phyloP scores from a whole-genome alignment of 2,329 filamentous ascomycete species.

The Exophiala calicioides region DNA sequence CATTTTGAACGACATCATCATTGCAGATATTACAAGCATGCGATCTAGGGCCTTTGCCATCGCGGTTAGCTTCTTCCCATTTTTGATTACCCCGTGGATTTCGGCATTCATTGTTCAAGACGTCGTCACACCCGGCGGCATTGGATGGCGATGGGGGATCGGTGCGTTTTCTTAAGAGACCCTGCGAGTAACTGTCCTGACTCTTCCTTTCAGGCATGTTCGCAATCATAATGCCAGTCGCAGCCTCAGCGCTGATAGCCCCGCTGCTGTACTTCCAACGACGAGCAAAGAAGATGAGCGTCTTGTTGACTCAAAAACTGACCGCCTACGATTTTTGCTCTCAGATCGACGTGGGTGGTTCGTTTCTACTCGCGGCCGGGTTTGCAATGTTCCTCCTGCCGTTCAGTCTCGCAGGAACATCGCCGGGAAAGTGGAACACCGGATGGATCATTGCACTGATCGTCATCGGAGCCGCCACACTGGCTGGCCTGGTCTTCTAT shows the following conservation, averaged over 20 bases:
- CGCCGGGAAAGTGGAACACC: constrained; percentile 46
- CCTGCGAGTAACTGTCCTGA: no score
- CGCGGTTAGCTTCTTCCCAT: constrained; percentile 42
- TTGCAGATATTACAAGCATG: constrained; percentile 46
- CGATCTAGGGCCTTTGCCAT: constrained; percentile 44
- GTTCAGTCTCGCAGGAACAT: constrained; percentile 48
- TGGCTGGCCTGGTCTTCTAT: constrained; percentile 51
- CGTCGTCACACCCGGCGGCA: constrained; percentile 37
- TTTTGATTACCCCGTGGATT: constrained; percentile 45
- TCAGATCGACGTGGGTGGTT: constrained; percentile 43
- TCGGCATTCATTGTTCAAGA: constrained; percentile 45
- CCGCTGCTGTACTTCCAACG: constrained; percentile 42
- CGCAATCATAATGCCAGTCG: constrained; percentile 44
- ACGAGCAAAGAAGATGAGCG: constrained; percentile 35
- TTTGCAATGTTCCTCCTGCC: constrained; percentile 53
- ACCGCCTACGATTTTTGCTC: constrained; percentile 36
- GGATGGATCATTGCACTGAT: constrained; percentile 50
- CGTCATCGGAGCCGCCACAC: constrained; percentile 43
- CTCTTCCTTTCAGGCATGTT: no score
- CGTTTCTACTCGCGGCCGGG: constrained; percentile 51
- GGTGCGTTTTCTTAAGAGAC: no score
- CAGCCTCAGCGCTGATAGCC: constrained; percentile 40
- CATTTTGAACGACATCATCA: constrained; percentile 48
- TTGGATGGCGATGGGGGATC: constrained; percentile 49
- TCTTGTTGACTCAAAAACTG: constrained; percentile 33